Conservation (phyloP, 1,284 basidiomycete genomes). For the Ceratobasidium theobromae region DNA sequence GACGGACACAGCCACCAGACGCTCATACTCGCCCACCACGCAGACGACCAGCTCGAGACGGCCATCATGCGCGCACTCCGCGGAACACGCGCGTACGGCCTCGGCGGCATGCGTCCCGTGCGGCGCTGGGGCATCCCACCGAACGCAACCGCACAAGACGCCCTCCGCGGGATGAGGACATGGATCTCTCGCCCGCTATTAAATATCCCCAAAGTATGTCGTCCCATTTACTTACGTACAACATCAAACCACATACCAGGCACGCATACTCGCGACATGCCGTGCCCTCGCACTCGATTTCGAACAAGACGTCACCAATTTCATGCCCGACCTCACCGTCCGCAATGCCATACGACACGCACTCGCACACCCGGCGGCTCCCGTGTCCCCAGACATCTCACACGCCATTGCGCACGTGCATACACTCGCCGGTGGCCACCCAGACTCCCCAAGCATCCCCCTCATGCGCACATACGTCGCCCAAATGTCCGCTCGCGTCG, state of each 20-base stretch:
- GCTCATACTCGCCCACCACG: conserved; percentile 70
- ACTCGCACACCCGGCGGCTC: conserved; percentile 36
- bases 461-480: conserved; percentile 17
- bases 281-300: conserved; percentile 60
- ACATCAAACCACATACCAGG: conserved; percentile 48
- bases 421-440: background rate
- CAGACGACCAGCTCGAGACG: conserved; percentile 79
- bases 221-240: background rate
- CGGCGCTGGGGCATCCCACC: conserved; percentile 59
- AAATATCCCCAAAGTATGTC: conserved; percentile 60
- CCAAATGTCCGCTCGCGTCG: conserved; percentile 1
- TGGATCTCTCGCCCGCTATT: conserved; percentile 73
- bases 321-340: conserved; percentile 65
- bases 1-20: conserved; percentile 41
- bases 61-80: conserved; percentile 64
- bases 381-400: background rate
- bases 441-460: background rate
- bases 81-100: conserved; percentile 39
- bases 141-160: conserved; percentile 35
- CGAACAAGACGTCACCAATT: conserved; percentile 66
- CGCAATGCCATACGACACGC: conserved; percentile 66
- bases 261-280: conserved; percentile 73
- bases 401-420: background rate
- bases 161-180: conserved; percentile 56
- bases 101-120: conserved; percentile 60